Evolutionary conservation across 108 stramenopile genomes (phyloP).

Genomic region (Cylindrotheca fusiformis): DNA sequence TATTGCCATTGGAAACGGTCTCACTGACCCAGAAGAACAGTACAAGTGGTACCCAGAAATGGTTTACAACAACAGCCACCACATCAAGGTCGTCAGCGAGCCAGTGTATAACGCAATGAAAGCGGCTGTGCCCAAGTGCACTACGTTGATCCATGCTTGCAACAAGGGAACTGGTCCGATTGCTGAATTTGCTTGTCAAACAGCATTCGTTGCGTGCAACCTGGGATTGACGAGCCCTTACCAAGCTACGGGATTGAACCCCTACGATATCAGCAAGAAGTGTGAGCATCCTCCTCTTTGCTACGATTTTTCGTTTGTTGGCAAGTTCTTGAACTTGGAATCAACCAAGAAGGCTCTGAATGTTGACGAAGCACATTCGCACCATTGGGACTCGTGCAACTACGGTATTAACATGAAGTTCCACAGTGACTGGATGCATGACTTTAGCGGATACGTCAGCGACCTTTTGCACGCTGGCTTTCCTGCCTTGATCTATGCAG

Average conservation of each 20-base stretch:
- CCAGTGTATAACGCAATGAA: conserved; percentile 71
- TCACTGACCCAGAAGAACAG: conserved; percentile 92
- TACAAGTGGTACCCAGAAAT: conserved; percentile 91
- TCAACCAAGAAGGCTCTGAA: conserved; percentile 78
- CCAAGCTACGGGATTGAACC: conserved; percentile 86
- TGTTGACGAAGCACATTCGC: conserved; percentile 58
- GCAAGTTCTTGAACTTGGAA: conserved; percentile 78
- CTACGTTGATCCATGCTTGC: conserved; percentile 77
- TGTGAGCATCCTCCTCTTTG: conserved; percentile 85
- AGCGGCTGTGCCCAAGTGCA: conserved; percentile 70
- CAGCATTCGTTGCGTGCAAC: conserved; percentile 79
- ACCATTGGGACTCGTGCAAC: conserved; percentile 78
- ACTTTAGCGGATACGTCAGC: conserved; percentile 72
- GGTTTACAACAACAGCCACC: conserved; percentile 91
- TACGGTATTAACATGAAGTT: conserved; percentile 88
- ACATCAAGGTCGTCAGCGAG: conserved; percentile 79
- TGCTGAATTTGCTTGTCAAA: conserved; percentile 72
- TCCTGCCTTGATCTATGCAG: conserved; percentile 92
- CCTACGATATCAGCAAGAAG: conserved; percentile 92
- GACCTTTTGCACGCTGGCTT: conserved; percentile 82
- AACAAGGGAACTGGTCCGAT: conserved; percentile 57
- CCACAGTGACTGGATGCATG: conserved; percentile 91
- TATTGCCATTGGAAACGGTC: conserved; percentile 93
- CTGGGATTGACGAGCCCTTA: conserved; percentile 81
- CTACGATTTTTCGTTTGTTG: conserved; percentile 90